These are phyloP conservation scores for Microbotryum intermedium DNA, from an alignment of 1,284 basidiomycete species.

Conservation along the genomic window DNA sequence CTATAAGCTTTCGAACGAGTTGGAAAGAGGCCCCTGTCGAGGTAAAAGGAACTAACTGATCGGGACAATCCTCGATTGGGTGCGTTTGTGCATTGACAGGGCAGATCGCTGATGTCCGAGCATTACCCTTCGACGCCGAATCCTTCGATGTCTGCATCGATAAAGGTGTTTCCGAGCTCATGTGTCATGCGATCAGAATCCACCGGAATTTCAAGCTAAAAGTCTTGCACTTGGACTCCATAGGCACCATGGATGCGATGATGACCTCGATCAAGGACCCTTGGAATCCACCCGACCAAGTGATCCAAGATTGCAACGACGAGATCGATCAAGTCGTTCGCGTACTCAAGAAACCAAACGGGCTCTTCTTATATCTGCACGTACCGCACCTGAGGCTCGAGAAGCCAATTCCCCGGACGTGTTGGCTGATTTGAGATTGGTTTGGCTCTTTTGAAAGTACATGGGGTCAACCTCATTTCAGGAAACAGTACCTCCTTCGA, in stretches of 20 bases:
- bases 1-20: too few relatives aligned
- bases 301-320: conserved; percentile 63
- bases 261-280: conserved; percentile 60
- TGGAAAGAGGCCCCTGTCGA: too few relatives aligned
- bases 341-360: conserved; percentile 1
- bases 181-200: not conserved
- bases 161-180: conserved; percentile 52
- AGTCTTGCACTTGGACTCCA: not conserved
- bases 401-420: not conserved
- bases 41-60: too few relatives aligned
- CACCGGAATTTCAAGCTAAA: not conserved
- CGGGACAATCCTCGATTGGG: too few relatives aligned
- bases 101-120: conserved; percentile 79
- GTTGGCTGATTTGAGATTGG: conserved; percentile 15
- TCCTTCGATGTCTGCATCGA: conserved; percentile 81
- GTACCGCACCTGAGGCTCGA: not conserved
- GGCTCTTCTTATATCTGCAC: conserved; percentile 24
- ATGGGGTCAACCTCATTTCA: conserved; percentile 24
- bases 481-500: conserved; percentile 13
- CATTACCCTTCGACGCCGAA: conserved; percentile 56
- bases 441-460: not conserved
- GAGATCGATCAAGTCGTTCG: conserved; percentile 70
- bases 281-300: conserved; percentile 69
- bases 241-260: conserved; percentile 88
- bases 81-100: conserved; percentile 44